Percentiles rank a stretch among this genome's conserved stretches.
These are phyloP conservation scores for Neopestalotiopsis sp. DNA, from an alignment of 2,329 filamentous ascomycete species.

Conservation along the genomic window DNA sequence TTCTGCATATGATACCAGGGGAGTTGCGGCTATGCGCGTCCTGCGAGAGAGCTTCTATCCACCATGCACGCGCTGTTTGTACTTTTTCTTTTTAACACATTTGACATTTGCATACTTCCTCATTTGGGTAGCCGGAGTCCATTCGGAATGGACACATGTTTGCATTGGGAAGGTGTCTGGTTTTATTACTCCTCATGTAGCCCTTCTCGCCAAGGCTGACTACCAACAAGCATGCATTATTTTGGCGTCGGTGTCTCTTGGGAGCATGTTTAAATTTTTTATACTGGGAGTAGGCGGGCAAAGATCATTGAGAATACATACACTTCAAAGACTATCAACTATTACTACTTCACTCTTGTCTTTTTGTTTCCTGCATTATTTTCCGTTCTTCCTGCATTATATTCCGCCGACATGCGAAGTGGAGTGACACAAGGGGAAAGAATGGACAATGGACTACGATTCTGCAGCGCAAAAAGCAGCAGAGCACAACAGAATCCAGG, in stretches of 20 bases:
- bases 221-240: conserved; percentile 11
- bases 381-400: not conserved
- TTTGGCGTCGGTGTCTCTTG: conserved; percentile 4
- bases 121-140: not conserved
- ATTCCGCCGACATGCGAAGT: not conserved
- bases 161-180: conserved; percentile 14
- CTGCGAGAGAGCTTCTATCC: conserved; percentile 4
- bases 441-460: not conserved
- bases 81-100: not conserved
- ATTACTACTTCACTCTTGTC: not conserved
- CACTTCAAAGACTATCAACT: not conserved
- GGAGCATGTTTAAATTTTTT: not conserved
- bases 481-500: not conserved
- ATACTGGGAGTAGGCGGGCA: not conserved
- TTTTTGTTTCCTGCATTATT: not conserved
- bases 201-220: not conserved
- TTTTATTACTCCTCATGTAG: not conserved
- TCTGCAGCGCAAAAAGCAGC: not conserved
- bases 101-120: not conserved
- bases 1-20: conserved; percentile 13
- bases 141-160: not conserved
- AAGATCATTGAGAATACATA: not conserved
- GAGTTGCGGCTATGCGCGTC: not conserved
- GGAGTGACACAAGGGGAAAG: not conserved
- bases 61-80: not conserved